These are phyloP conservation scores for Rosa multiflora DNA, from an alignment of 306 rosid genomes.

Conservation along the genomic window DNA sequence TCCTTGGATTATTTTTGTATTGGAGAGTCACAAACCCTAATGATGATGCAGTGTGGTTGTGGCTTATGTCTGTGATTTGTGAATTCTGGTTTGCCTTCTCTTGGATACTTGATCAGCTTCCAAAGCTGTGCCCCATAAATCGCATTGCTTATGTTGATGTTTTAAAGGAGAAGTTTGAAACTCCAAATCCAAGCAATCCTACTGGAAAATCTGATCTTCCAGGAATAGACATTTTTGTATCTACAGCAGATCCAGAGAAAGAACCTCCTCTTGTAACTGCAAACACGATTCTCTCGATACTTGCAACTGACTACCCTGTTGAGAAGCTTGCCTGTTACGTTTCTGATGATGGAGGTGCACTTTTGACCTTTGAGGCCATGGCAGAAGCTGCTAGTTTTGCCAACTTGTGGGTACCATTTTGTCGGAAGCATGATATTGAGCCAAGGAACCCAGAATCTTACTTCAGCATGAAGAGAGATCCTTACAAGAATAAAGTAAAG, in stretches of 20 bases:
- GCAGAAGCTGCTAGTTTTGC: conserved; percentile 92
- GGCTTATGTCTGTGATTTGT: conserved; percentile 80
- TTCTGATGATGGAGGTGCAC: conserved; percentile 90
- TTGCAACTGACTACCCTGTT: conserved; percentile 74
- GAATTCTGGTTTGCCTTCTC: conserved; percentile 89
- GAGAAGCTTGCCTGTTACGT: conserved; percentile 82
- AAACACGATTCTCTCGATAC: conserved; percentile 72
- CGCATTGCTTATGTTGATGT: conserved; percentile 52
- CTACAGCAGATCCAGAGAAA: conserved; percentile 83
- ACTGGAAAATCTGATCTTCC: conserved; percentile 80
- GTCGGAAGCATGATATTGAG: conserved; percentile 72
- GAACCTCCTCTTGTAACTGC: conserved; percentile 87
- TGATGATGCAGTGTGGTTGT: conserved; percentile 73
- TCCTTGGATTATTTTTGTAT: conserved; percentile 50
- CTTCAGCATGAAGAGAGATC: conserved; percentile 63
- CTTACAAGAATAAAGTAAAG: conserved; percentile 64
- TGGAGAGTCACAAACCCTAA: conserved; percentile 72
- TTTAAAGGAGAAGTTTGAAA: conserved; percentile 67
- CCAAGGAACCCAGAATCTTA: conserved; percentile 82
- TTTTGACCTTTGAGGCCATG: conserved; percentile 82
- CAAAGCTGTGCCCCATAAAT: conserved; percentile 78
- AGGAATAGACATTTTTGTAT: conserved; percentile 71
- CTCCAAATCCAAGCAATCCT: conserved; percentile 55
- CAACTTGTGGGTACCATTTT: conserved; percentile 78
- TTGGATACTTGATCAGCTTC: conserved; percentile 83